Evolutionary conservation across 2,329 filamentous ascomycete species (phyloP).

Genomic region (Pseudocercospora eumusae): DNA sequence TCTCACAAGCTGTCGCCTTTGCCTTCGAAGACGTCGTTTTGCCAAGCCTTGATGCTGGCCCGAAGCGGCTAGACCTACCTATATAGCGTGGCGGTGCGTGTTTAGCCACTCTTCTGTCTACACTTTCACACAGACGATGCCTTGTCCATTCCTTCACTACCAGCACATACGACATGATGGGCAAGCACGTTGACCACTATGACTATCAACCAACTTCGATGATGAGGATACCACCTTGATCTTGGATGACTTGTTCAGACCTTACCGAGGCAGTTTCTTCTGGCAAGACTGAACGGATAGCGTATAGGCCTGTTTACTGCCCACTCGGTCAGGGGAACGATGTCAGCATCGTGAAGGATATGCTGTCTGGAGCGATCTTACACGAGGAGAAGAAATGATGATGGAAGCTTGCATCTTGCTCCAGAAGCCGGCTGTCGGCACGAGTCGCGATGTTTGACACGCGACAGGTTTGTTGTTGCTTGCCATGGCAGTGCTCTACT

Average conservation of each 20-base stretch:
- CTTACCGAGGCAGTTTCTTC: background rate
- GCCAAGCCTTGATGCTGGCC: background rate
- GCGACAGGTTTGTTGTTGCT: background rate
- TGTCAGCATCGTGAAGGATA: background rate
- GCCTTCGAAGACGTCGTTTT: conserved; percentile 1
- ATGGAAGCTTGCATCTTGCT: background rate
- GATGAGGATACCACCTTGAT: too few relatives aligned
- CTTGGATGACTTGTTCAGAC: background rate
- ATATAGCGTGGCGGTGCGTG: background rate
- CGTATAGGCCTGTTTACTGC: background rate
- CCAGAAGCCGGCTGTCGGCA: background rate
- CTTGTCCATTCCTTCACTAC: background rate
- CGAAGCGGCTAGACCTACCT: background rate
- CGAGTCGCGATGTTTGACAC: background rate
- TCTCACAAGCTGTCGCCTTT: conserved; percentile 7
- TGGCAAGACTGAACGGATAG: background rate
- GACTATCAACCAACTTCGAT: too few relatives aligned
- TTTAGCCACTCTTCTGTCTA: background rate
- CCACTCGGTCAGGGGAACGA: background rate
- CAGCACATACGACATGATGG: background rate
- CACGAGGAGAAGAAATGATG: background rate
- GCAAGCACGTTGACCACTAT: background rate
- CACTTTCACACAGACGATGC: background rate
- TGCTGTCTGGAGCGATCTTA: background rate
- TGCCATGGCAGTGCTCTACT: background rate